Base-by-base conservation (phyloP, 1,284 basidiomycete species). In the Fistulinella cinereoalba region DNA sequence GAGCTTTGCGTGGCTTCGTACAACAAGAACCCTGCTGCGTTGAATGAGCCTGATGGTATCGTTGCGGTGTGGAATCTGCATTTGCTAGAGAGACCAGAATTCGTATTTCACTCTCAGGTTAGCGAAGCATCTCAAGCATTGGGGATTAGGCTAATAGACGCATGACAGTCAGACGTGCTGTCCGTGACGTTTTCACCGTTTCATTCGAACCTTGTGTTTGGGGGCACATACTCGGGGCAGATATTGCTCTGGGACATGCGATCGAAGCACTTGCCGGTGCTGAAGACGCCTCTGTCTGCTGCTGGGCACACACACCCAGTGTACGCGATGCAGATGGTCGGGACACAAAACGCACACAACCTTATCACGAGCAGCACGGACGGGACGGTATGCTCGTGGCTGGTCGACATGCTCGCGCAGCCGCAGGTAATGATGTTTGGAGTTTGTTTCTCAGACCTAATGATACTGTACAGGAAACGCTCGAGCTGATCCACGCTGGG, bases 191-290 rank as follows among this genome's bases (percentile, higher is more conserved):
- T 99, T 66, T 97, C 95, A 0, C 95, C 97, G 0, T 99, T 97
- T 70, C 95, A 99, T 66, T 91, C 97, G 1, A 98, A 97, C 56
- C 81, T 99, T 8, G 81, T 99, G 34, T 96, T 98, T 55, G 97
- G 97, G 43, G 97, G 97, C 11, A 97, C 95, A 11, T 98, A 99
- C 66, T 96, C 93, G 23, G 97, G 97, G 8, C 97, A 99, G 71
- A 96, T 99, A 46, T 72, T 99, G 31, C 77, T 99, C 2, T 99
- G 97, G 97, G 96, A 99, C 65, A 98, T 95, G n/a, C 83, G 96
- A 37, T 91, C 94, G 1, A 94, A 96, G 58, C 92, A 96, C 61
- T 72, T 97, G 6, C 96, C 97, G 0, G 92, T 98, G 1, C 77
- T 98, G 50, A 99, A 98, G 71, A 97, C 96, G 5, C 97, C 97